phyloP scores from a whole-genome alignment of 2,329 filamentous ascomycete genomes.

The Cordyceps cicadae region DNA sequence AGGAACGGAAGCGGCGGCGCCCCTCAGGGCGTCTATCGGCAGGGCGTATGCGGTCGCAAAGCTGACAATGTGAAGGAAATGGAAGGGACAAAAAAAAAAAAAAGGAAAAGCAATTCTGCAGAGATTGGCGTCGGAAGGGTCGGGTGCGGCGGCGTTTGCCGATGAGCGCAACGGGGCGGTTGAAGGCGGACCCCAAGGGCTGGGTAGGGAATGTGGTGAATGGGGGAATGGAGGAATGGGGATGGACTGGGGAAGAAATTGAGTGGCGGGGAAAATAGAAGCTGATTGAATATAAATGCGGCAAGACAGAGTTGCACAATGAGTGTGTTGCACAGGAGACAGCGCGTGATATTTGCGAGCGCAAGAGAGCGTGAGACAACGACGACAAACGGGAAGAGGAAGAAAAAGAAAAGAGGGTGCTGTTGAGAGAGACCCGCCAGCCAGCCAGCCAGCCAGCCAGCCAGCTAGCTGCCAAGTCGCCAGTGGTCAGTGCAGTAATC shows the following conservation, averaged over 20 bases:
- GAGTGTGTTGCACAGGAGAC: background rate
- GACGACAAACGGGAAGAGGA: background rate
- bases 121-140: background rate
- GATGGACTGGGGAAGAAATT: background rate
- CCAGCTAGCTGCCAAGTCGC: too few species aligned
- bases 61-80: background rate
- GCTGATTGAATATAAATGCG: background rate
- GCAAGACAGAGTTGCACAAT: background rate
- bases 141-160: background rate
- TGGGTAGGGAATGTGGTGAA: background rate
- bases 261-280: background rate
- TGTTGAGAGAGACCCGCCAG: too few species aligned
- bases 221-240: background rate
- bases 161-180: background rate
- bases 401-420: background rate
- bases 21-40: background rate
- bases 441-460: too few species aligned
- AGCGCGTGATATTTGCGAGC: constrained; percentile 8
- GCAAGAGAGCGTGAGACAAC: background rate
- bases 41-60: background rate
- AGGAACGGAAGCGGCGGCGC: background rate
- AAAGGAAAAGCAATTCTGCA: background rate
- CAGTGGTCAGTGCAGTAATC: too few species aligned
- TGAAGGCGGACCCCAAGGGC: background rate
- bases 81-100: too few species aligned